These are phyloP conservation scores for Podaxis sp. DNA, from an alignment of 768 basidiomycete species.

Conservation along the genomic window DNA sequence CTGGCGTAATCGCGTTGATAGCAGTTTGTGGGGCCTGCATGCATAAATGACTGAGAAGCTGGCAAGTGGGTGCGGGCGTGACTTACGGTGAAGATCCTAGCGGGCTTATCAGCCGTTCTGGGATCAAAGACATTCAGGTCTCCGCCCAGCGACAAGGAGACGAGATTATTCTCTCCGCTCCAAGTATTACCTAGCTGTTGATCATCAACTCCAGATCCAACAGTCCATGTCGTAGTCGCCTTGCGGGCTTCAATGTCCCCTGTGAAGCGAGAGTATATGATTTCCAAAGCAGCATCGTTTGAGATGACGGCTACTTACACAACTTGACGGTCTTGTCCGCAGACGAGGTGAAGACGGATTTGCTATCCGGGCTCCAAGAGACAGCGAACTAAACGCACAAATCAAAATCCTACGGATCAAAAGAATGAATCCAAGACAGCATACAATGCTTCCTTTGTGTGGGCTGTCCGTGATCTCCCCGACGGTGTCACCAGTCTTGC, in stretches of 20 bases:
- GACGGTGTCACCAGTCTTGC: constrained; percentile 78
- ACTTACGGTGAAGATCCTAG: constrained; percentile 54
- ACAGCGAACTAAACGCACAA: constrained; percentile 52
- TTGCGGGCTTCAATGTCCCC: constrained; percentile 82
- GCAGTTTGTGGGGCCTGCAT: constrained; percentile 75
- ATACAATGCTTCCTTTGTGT: constrained; percentile 74
- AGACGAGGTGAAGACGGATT: constrained; percentile 72
- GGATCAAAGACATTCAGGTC: constrained; percentile 81
- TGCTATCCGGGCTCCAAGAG: constrained; percentile 79
- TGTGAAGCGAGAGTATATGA: constrained; percentile 21
- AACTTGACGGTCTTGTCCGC: constrained; percentile 86
- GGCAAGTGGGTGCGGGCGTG: too few relatives aligned
- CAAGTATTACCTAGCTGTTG: constrained; percentile 93
- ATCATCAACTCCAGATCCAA: constrained; percentile 68
- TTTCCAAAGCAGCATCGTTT: background rate
- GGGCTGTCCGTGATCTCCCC: constrained; percentile 62
- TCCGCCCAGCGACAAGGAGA: constrained; percentile 82
- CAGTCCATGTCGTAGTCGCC: constrained; percentile 58
- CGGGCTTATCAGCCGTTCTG: constrained; percentile 55
- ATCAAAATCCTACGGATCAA: background rate
- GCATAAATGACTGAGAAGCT: too few relatives aligned
- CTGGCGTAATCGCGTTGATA: constrained; percentile 58
- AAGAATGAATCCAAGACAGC: constrained; percentile 21
- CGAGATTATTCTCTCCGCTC: constrained; percentile 64
- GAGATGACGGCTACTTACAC: constrained; percentile 43